Evolutionary conservation across 495 filamentous ascomycete species (phyloP), one percentile per base, ranked within the genome.

Genomic region (Tetracladium marchalianum): DNA sequence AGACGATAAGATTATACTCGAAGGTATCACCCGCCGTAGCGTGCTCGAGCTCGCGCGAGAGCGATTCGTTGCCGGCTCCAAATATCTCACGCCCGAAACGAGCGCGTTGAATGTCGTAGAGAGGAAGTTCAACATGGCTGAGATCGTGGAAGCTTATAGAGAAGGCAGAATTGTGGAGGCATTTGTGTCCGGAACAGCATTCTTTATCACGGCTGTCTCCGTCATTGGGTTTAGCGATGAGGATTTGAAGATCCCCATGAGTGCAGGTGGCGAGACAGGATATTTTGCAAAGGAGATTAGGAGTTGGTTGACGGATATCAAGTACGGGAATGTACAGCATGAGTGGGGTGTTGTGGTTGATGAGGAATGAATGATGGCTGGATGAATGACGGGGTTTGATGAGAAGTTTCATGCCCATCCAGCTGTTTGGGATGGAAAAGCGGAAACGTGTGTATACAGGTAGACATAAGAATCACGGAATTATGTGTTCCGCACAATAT

Each of bases 171-270:
- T 95, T 37, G 55, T 94, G 13, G 90, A 95, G 64, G 73, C 84
- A 1, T 95, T 96, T 55, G 31, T 81, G 75, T 57, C 82, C 27
- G 90, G 90, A 5, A 95, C 90, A 54, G 90, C 90, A 73, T 92
- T 76, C 70, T 95, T 93, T 61, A 77, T 95, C 55, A 77, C 80
- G 35, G 80, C 87, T 11, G 75, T 92, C 24, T 75, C 75, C 11
- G 66, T 74, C 27, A 87, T 94, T 58, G 75, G 81, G 56, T 84
- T 84, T 59, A 73, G 80, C 27, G 81, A 79, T 6, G 64, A 71
- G 49, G 81, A 90, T 56, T 62, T 94, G 60, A 94, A 90, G 73
- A 63, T 66, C 2, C 19, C 31, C 18, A 73, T 79, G 60, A 69
- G 56, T n/a, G 72, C 77, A 42, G 75, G 76, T 4, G 22, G 22